These are phyloP conservation scores for Sarocladium strictum DNA, from an alignment of 2,329 filamentous ascomycete genomes.

Conservation along the genomic window DNA sequence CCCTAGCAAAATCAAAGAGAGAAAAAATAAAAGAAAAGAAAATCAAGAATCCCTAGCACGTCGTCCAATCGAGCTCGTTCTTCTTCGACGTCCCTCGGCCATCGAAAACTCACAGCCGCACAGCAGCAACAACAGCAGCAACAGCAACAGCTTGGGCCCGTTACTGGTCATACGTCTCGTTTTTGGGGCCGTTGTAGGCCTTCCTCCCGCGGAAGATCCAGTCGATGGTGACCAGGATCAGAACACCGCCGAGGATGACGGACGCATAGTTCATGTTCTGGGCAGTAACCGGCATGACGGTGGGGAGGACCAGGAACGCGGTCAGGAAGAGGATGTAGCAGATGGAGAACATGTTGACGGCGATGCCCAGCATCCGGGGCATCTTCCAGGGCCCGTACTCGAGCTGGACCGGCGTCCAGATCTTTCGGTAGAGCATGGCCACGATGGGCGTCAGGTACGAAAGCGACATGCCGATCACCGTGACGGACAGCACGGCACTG, in stretches of 20 bases:
- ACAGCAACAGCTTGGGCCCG: background rate
- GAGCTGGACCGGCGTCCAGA: background rate
- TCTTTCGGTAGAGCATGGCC: slow-evolving; percentile 14
- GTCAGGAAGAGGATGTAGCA: slow-evolving; percentile 14
- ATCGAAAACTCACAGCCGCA: too few species aligned
- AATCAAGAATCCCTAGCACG: too few species aligned
- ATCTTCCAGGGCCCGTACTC: background rate
- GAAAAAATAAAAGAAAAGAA: too few species aligned
- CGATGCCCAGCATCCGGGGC: slow-evolving; percentile 12
- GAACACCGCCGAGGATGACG: slow-evolving; percentile 11
- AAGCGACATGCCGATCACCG: slow-evolving; percentile 13
- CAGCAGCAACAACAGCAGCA: too few species aligned
- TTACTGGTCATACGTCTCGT: background rate
- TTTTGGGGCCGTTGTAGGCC: slow-evolving; percentile 12
- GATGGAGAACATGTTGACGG: slow-evolving; percentile 11
- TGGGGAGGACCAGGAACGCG: slow-evolving; percentile 15
- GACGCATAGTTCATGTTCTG: slow-evolving; percentile 17
- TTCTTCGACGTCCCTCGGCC: too few species aligned
- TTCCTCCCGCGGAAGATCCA: slow-evolving; percentile 14
- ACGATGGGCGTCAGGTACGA: slow-evolving; percentile 15
- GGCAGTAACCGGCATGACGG: slow-evolving; percentile 12
- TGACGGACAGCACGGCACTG: slow-evolving; percentile 15
- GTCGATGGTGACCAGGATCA: slow-evolving; percentile 15
- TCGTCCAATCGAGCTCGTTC: too few species aligned
- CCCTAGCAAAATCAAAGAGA: too few species aligned